Conservation (phyloP, 106 monocot genomes). For the Dioscorea dumetorum region DNA sequence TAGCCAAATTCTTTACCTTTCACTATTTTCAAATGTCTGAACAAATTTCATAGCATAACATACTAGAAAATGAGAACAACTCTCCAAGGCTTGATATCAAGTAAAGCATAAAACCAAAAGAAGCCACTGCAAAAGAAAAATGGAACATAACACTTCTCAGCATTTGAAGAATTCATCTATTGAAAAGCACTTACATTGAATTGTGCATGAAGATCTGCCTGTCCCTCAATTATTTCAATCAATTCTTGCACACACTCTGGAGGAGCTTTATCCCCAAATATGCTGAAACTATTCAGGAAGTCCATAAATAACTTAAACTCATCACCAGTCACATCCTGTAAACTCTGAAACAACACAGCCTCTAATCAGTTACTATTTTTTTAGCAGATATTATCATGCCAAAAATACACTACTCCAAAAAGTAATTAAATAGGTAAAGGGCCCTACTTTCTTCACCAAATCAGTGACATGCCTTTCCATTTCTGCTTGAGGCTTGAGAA, state of each 20-base stretch:
- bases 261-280: constrained; percentile 77
- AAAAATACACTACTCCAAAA: neutral
- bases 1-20: no score
- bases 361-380: neutral
- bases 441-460: constrained; percentile 84
- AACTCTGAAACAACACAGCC: constrained; percentile 45
- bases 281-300: constrained; percentile 83
- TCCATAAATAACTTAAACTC: constrained; percentile 99
- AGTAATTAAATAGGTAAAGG: neutral
- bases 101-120: no score
- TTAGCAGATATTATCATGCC: neutral
- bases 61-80: no score
- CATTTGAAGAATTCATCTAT: no score
- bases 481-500: constrained; percentile 88
- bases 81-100: no score
- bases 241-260: constrained; percentile 82
- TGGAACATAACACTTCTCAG: no score
- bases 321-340: constrained; percentile 93
- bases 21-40: no score
- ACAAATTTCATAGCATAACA: no score
- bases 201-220: constrained; percentile 94
- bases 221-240: constrained; percentile 91
- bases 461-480: constrained; percentile 96
- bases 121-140: no score
- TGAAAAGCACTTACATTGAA: constrained; percentile 61